phyloP scores from a whole-genome alignment of 2,329 filamentous ascomycete species.

The Aspergillaceae sp. region DNA sequence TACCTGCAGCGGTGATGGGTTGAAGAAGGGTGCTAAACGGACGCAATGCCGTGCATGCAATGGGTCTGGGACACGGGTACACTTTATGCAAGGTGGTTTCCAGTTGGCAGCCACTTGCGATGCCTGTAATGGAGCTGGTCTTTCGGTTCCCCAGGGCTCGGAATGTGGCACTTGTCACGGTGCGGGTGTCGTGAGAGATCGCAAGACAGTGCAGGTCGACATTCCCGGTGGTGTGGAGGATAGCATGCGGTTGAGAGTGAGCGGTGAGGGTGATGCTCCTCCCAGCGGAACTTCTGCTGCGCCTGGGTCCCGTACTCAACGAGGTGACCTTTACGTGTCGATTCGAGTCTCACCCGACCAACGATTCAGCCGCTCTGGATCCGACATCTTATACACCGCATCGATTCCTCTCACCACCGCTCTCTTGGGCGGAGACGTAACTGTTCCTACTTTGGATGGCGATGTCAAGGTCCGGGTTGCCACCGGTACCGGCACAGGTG shows the following conservation, averaged over 20 bases:
- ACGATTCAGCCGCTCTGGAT: conserved; percentile 78
- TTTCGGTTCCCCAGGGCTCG: conserved; percentile 65
- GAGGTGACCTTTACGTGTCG: conserved; percentile 84
- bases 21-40: conserved; percentile 71
- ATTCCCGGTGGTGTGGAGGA: conserved; percentile 95
- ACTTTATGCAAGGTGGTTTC: conserved; percentile 86
- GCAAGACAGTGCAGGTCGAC: conserved; percentile 76
- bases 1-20: conserved; percentile 71
- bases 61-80: conserved; percentile 77
- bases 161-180: conserved; percentile 75
- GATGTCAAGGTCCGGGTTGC: conserved; percentile 83
- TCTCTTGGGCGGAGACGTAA: conserved; percentile 80
- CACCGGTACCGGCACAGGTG: conserved; percentile 85
- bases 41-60: conserved; percentile 70
- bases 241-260: conserved; percentile 81
- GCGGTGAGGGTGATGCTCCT: conserved; percentile 79
- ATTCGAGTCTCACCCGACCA: conserved; percentile 82
- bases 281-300: conserved; percentile 61
- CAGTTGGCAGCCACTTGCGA: conserved; percentile 90
- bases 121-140: conserved; percentile 69
- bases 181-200: conserved; percentile 73
- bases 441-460: conserved; percentile 80
- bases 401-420: conserved; percentile 88
- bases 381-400: conserved; percentile 88
- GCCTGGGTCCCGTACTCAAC: conserved; percentile 55